phyloP scores from a whole-genome alignment of 2,329 filamentous ascomycete genomes.

The Cadophora gregata region DNA sequence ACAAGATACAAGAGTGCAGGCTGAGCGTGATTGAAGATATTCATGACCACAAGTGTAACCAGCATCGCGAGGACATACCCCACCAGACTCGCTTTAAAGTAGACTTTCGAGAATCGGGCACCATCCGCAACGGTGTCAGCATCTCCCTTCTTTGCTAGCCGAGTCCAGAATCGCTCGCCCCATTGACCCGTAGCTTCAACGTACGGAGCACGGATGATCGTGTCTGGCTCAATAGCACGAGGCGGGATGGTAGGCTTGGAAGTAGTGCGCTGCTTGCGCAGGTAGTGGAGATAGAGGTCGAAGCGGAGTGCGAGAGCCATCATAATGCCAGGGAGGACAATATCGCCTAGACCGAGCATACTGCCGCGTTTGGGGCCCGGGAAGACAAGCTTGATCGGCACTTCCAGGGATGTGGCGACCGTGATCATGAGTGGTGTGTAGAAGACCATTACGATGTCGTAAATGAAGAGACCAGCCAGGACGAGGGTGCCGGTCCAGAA shows the following conservation, averaged over 20 bases:
- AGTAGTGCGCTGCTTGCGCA: slow-evolving; percentile 59
- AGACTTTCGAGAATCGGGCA: slow-evolving; percentile 75
- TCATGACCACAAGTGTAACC: slow-evolving; percentile 76
- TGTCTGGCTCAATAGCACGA: slow-evolving; percentile 36
- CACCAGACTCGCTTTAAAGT: slow-evolving; percentile 77
- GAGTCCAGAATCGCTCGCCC: slow-evolving; percentile 84
- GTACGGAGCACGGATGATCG: slow-evolving; percentile 48
- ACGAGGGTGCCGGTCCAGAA: slow-evolving; percentile 83
- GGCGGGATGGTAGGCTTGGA: slow-evolving; percentile 34
- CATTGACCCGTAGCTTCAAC: slow-evolving; percentile 72
- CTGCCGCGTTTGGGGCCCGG: slow-evolving; percentile 67
- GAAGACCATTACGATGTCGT: slow-evolving; percentile 93
- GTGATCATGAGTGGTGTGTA: slow-evolving; percentile 87
- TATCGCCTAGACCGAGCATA: slow-evolving; percentile 93
- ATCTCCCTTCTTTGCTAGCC: slow-evolving; percentile 33
- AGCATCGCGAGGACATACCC: slow-evolving; percentile 84
- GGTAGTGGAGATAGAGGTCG: slow-evolving; percentile 85
- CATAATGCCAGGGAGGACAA: slow-evolving; percentile 90
- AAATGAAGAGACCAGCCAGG: slow-evolving; percentile 82
- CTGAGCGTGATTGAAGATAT: slow-evolving; percentile 81
- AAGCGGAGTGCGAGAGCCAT: slow-evolving; percentile 89
- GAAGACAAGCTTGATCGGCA: slow-evolving; percentile 91
- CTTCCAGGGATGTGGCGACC: slow-evolving; percentile 86
- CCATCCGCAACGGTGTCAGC: slow-evolving; percentile 40
- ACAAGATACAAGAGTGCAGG: slow-evolving; percentile 93